A percentile compares a stretch with the other conserved stretches of the same genome.
These are phyloP conservation scores for Psilocybe azurescens DNA, from an alignment of 768 basidiomycete genomes.

Conservation along the genomic window DNA sequence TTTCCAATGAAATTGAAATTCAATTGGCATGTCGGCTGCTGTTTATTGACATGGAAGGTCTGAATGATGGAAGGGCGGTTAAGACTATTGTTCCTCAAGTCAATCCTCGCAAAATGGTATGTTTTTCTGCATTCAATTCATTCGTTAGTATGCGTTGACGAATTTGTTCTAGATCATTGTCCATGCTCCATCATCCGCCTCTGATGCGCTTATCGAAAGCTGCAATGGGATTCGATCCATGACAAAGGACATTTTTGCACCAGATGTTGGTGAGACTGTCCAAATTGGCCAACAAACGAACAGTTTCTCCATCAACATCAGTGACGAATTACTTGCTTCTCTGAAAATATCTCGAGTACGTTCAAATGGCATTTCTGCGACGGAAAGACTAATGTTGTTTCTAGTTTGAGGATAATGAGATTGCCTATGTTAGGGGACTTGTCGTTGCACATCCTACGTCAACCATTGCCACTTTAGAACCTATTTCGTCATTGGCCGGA, in stretches of 20 bases:
- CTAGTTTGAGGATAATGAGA: slow-evolving; percentile 98
- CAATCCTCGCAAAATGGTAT: slow-evolving; percentile 93
- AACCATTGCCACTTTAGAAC: slow-evolving; percentile 88
- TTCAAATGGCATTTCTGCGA: slow-evolving; percentile 18
- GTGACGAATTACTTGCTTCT: slow-evolving; percentile 82
- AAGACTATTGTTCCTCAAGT: slow-evolving; percentile 97
- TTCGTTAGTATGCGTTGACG: slow-evolving; percentile 1
- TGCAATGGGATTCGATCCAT: slow-evolving; percentile 85
- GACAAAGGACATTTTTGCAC: slow-evolving; percentile 92
- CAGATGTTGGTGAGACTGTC: slow-evolving; percentile 73
- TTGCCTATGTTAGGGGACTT: slow-evolving; percentile 91
- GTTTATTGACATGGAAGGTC: slow-evolving; percentile 95
- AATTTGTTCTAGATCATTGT: slow-evolving; percentile 75
- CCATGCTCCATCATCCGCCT: slow-evolving; percentile 71
- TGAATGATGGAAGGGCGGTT: slow-evolving; percentile 95
- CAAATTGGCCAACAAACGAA: slow-evolving; percentile 97
- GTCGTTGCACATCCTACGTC: slow-evolving; percentile 86
- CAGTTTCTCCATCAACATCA: slow-evolving; percentile 92
- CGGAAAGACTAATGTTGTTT: slow-evolving; percentile 11
- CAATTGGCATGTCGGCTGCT: slow-evolving; percentile 86
- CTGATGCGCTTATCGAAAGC: slow-evolving; percentile 76
- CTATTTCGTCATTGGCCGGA: slow-evolving; percentile 42
- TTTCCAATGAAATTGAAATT: slow-evolving; percentile 76
- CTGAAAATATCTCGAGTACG: slow-evolving; percentile 88
- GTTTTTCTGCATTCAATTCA: slow-evolving; percentile 20